Base-by-base conservation (phyloP, 192 early-diverging fungal genomes). In the Backusella circina region DNA sequence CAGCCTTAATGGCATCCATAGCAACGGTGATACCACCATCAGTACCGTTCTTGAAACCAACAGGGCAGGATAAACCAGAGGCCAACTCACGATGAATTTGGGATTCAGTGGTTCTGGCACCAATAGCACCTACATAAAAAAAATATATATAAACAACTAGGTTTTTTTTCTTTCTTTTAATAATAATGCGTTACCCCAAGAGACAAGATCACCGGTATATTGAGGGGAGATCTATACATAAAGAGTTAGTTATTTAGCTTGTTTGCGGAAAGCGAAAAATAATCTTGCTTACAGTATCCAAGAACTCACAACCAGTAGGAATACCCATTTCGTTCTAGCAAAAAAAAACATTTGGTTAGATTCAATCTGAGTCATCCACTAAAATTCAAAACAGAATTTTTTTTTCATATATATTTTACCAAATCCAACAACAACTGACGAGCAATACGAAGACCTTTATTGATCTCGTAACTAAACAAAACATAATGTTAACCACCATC, bases 1-100 rank as follows among this genome's bases (percentile, higher is more conserved):
- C 93, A 8, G 96, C 91, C 81, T 92, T 92, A 82, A 98, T 95
- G 21, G 96, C 97, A 80, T 99, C 97, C 32, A 97, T 75, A 3
- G 97, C 97, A n/a, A 98, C 93, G 44, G 83, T 85, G 39, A 96
- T 91, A 70, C 89, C 86, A 67, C 93, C 93, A 57, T 93, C 91
- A 10, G 93, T 93, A 57, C 69, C 93, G 82, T 93, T 95, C 81
- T 95, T 95, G 85, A 93, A 93, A 15, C 93, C 93, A 64, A 95
- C 91, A 12, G 92, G 91, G 39, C 88, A 88, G 37, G 93, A 94
- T 35, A 94, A 84, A 72, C 93, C 93, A 69, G 93, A 94, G 23
- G 92, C 89, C 65, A 94, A 85, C 83, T 94, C 93, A 78, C 93
- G 89, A 71, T 94, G 93, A 64, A 94, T 85, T 78, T 94, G 93